These are phyloP conservation scores for Euryodendron excelsum DNA, from an alignment of 148 eudicot genomes.

Conservation along the genomic window DNA sequence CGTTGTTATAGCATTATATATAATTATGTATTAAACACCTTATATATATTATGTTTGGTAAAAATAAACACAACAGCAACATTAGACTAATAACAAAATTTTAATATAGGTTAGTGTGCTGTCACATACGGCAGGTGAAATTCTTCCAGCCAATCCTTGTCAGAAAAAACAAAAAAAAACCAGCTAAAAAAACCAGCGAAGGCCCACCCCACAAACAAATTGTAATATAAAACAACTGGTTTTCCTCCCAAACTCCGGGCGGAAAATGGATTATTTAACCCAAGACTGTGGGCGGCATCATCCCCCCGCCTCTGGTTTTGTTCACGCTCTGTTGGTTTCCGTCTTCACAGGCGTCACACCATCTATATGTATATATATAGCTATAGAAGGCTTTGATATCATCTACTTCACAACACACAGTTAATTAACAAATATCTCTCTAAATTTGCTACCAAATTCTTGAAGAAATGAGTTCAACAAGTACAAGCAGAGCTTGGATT, in stretches of 20 bases:
- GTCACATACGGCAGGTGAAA: no score
- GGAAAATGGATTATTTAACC: not conserved
- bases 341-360: not conserved
- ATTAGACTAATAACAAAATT: no score
- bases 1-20: no score
- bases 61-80: no score
- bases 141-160: no score
- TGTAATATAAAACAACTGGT: not conserved
- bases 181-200: no score
- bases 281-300: not conserved
- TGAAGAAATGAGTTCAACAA: constrained; percentile 22
- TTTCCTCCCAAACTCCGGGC: not conserved
- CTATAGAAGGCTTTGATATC: not conserved
- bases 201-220: no score
- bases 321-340: no score
- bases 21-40: no score
- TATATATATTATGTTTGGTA: no score
- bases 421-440: not conserved
- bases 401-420: not conserved
- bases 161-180: no score
- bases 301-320: not conserved
- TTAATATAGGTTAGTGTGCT: no score
- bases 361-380: not conserved
- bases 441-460: not conserved
- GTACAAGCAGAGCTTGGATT: not conserved